Evolutionary conservation across 2,329 filamentous ascomycete genomes (phyloP), one percentile per base, ranked within the genome.

Genomic region (Amylocarpus encephaloides): DNA sequence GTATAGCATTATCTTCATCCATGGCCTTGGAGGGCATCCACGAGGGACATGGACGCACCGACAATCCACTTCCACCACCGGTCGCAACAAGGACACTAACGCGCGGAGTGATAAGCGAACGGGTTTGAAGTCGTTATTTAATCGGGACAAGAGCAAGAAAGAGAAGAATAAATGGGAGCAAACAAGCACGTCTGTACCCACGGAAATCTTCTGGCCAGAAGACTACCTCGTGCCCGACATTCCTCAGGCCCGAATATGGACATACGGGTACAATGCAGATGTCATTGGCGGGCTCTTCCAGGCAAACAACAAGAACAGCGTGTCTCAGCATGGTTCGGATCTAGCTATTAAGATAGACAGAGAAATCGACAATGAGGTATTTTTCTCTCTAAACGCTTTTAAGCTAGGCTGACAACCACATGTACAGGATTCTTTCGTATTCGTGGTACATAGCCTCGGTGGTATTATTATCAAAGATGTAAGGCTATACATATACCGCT

Each of bases 221-320:
- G 59, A 64, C 45, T 34, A 64, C 6, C 41, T 66, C 11, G 59
- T 60, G 2, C 22, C 43, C 1, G 56, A 65, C 34, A 45, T 69
- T n/a, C 61, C 61, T 11, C 64, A 65, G 46, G 62, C 65, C 41
- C 59, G 68, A 40, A 63, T 70, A 39, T 51, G 68, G 15, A 63
- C 49, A 30, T 70, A 58, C 46, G 67, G 68, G 35, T 70, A 70
- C 54, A 59, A 68, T 48, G 40, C 45, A n/a, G 45, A 52, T 33
- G 46, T 52, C 33, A 16, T 51, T 44, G 4, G 15, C 22, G 15
- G 18, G 33, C 39, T 47, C 13, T 7, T 30, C 44, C 18, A 19
- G 26, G 16, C 44, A 1, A 33, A 22, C 16, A 34, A 47, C 3
- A 16, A 16, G 18, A 39, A 43, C 5, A 29, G 13, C 40, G 16